Percentiles rank a stretch among this genome's conserved stretches.
Evolutionary conservation across 805 yeast genomes (phyloP).

Genomic region (Peterozyma toletana): DNA sequence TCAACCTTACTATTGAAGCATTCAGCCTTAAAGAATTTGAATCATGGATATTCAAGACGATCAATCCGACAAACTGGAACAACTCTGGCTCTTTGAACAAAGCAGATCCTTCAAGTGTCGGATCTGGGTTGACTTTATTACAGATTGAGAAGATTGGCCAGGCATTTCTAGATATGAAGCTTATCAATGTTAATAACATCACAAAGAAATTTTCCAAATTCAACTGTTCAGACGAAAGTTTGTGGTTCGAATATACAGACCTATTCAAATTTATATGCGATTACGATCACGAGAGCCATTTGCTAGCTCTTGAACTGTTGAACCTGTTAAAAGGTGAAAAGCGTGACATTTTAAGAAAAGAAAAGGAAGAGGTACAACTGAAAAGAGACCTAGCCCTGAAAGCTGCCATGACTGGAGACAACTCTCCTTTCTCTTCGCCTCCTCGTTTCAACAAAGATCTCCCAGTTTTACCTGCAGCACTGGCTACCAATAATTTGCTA

Average conservation of each 20-base stretch:
- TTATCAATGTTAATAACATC: not conserved
- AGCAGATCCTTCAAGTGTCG: not conserved
- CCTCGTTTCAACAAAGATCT: too few relatives aligned
- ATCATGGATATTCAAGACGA: slow-evolving; percentile 1
- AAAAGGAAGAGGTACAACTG: not conserved
- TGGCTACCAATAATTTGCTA: not conserved
- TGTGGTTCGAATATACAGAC: slow-evolving; percentile 6
- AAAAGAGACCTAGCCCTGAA: not conserved
- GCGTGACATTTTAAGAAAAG: not conserved
- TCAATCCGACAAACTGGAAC: not conserved
- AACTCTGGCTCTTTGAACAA: slow-evolving; percentile 2
- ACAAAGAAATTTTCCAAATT: slow-evolving; percentile 3
- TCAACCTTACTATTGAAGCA: not conserved
- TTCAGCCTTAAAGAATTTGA: not conserved
- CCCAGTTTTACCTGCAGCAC: not conserved
- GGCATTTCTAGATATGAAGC: slow-evolving; percentile 1
- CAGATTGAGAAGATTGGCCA: slow-evolving; percentile 7
- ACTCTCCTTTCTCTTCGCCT: too few relatives aligned
- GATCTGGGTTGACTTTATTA: slow-evolving; percentile 1
- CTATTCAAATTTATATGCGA: slow-evolving; percentile 1
- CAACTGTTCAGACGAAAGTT: slow-evolving; percentile 2
- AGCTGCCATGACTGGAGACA: too few relatives aligned
- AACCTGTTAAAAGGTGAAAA: not conserved
- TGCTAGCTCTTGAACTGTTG: not conserved
- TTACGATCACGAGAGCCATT: not conserved